Base-by-base conservation (phyloP, 495 filamentous ascomycete genomes). In the Tuber umbilicatum region DNA sequence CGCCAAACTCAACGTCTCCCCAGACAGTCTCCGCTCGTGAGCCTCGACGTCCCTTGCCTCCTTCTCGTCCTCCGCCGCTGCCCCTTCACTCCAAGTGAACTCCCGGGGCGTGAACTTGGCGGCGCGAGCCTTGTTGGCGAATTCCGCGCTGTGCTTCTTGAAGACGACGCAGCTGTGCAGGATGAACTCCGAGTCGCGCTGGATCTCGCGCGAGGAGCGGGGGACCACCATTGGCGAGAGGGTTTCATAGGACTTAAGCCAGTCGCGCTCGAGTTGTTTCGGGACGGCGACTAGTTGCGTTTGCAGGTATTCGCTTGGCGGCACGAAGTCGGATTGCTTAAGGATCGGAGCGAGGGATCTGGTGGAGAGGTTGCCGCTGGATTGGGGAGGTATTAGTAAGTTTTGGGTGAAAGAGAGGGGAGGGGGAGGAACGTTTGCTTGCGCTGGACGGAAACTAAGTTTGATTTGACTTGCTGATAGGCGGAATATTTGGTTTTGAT, bases 271-370 rank as follows among this genome's bases (percentile, higher is more conserved):
- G 73, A 90, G 85, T 76, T 87, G 87, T 27, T 87, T 88, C 2
- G 95, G 95, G 5, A 99, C 92, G 40, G 91, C 95, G 77, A 98
- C 85, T 17, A 99, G 89, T 81, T 97, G 94, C 31, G 94, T 97
- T 84, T 97, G 93, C 78, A 99, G 89, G 85, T 97, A 98, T 85
- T 99, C 96, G 67, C 93, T 97, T 81, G 96, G 88, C 81, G 91
- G 92, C 73, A 97, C 88, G 47, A 98, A 87, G 73, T 90, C 83
- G 72, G 86, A 86, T 31, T 94, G 93, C 80, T 92, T 87, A 79
- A 99, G 90, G 73, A 98, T 88, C 2, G 92, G 89, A n/a, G 91
- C 88, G 79, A 99, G 92, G 55, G 94, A 97, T 80, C 93, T 94
- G 74, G 93, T 97, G 41, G 94, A 88, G 69, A 99, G 92, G 84